These are phyloP conservation scores for Neurospora tetraspora DNA, from an alignment of 495 filamentous ascomycete genomes.

Conservation along the genomic window DNA sequence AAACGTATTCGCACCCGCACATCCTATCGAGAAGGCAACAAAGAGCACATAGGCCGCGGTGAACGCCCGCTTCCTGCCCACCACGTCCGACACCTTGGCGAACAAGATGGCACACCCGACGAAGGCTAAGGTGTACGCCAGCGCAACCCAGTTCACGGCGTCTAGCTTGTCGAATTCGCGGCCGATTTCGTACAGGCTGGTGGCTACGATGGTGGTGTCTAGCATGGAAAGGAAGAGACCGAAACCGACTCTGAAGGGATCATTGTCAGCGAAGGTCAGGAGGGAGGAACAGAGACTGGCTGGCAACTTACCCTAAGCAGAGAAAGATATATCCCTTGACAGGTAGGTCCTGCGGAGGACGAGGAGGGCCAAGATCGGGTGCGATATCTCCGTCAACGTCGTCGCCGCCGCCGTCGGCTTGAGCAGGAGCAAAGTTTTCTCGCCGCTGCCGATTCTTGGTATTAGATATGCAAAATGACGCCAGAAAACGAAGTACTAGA, in stretches of 20 bases:
- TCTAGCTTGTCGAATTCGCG: slow-evolving; percentile 25
- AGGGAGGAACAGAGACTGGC: not conserved
- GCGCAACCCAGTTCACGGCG: slow-evolving; percentile 35
- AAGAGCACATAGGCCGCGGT: slow-evolving; percentile 40
- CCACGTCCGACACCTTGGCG: slow-evolving; percentile 41
- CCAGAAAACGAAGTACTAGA: not conserved
- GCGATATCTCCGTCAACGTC: not conserved
- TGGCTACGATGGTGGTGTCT: slow-evolving; percentile 38
- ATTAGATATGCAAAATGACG: not conserved
- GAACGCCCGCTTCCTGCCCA: slow-evolving; percentile 41
- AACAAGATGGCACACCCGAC: slow-evolving; percentile 37
- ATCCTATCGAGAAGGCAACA: slow-evolving; percentile 43
- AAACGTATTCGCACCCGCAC: slow-evolving; percentile 36
- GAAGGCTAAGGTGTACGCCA: slow-evolving; percentile 37
- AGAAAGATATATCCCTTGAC: not conserved
- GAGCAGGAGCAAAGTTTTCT: not conserved
- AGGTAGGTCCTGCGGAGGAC: not conserved
- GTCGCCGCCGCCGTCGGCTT: not conserved
- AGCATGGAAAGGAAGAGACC: slow-evolving; percentile 32
- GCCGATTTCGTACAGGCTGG: slow-evolving; percentile 34
- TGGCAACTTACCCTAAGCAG: not conserved
- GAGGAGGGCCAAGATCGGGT: not conserved
- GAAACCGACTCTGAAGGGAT: slow-evolving; percentile 3
- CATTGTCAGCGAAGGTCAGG: not conserved
- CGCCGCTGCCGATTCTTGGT: not conserved